Evolutionary conservation across 257 asterid species (phyloP), one percentile per base, ranked within the genome.

Genomic region (Forsythia viridissima): DNA sequence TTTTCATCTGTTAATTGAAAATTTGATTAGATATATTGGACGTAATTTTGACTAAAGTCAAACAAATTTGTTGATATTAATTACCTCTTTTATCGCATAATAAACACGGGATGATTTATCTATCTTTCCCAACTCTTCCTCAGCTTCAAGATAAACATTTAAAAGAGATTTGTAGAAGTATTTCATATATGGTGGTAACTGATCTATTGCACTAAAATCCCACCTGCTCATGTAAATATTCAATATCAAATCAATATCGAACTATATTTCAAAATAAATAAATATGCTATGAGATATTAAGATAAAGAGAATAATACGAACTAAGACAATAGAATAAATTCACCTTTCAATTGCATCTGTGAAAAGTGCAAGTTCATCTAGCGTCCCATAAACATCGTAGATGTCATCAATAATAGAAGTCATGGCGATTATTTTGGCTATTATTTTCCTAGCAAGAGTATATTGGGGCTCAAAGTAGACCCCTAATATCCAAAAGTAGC

Each of bases 391-490:
- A 1, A 41, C 71, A 71, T 84, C 87, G 21, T 78, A 81, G 3
- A 75, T 81, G 20, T 87, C 91, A 72, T 87, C 91, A 8, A 83
- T 4, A 1, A 80, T 34, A 9, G 87, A 71, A 3, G 68, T 0
- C 77, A 83, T 5, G 3, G 72, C 24, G 3, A 80, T n/a, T 18
- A 85, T 70, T 80, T 87, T 82, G 18, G 84, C 39, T 30, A 77
- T 13, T 2, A 75, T 3, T 30, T 18, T 82, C 15, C 86, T 74
- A 0, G 84, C 82, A 7, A 76, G 5, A 0, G 16, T 0, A 61
- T 75, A 87, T 10, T 74, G 69, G 1, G 85, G 86, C 51, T 87
- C 88, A 44, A 75, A 80, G 76, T 77, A 80, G 30, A 82, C 73
- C 0, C 74, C 80, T 61, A 78, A 4, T 36, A 42, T 52, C 88